These are phyloP conservation scores for Podaxis sp. DNA, from an alignment of 768 basidiomycete species.

Conservation along the genomic window DNA sequence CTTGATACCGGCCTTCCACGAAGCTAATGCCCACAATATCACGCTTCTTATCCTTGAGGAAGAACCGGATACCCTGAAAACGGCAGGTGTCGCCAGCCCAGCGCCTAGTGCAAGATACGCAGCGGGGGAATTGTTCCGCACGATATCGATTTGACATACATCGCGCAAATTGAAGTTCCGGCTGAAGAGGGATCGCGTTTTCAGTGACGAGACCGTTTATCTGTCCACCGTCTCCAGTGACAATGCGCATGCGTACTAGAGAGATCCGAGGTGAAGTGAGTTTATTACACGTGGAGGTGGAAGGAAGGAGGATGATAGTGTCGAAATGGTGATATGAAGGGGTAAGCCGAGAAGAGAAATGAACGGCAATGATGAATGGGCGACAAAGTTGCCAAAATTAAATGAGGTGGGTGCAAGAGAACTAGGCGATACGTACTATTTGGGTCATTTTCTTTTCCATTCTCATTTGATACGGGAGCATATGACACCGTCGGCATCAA, in stretches of 20 bases:
- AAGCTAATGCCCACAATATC: conserved; percentile 67
- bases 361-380: conserved; percentile 2
- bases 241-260: conserved; percentile 11
- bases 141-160: conserved; percentile 84
- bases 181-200: conserved; percentile 30
- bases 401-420: background rate
- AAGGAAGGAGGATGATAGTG: background rate
- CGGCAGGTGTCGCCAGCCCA: conserved; percentile 88
- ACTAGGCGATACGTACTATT: background rate
- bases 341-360: background rate
- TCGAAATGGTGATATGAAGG: conserved; percentile 5
- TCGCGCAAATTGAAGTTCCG: conserved; percentile 72
- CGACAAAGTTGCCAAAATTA: conserved; percentile 8
- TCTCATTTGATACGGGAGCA: conserved; percentile 29
- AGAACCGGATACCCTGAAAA: conserved; percentile 80
- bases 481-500: conserved; percentile 42
- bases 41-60: conserved; percentile 57
- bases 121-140: conserved; percentile 69
- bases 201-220: conserved; percentile 11
- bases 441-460: conserved; percentile 9
- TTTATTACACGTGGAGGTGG: conserved; percentile 2
- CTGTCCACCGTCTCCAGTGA: conserved; percentile 11
- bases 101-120: conserved; percentile 79
- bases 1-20: conserved; percentile 55
- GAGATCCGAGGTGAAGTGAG: background rate